Evolutionary conservation across 148 eudicot genomes (phyloP).

Genomic region (Rhododendron ovatum): DNA sequence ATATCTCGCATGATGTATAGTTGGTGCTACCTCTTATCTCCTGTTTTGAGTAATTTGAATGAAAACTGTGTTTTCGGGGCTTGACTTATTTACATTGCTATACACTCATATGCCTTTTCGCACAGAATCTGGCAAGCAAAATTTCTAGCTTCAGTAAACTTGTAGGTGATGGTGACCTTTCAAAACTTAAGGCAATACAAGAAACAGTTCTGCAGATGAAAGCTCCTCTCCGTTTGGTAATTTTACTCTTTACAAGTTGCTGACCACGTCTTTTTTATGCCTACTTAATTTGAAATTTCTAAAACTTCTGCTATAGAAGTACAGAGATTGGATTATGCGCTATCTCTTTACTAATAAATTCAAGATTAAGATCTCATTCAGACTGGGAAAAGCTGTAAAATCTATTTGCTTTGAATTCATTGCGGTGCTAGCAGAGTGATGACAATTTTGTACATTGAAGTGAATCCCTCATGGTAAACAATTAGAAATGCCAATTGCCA

Average conservation of each 20-base stretch:
- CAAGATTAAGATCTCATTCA: background rate
- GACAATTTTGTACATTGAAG: background rate
- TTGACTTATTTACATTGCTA: background rate
- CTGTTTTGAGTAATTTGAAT: constrained; percentile 1
- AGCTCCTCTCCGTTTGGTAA: constrained; percentile 15
- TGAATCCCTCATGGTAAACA: background rate
- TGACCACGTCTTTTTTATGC: background rate
- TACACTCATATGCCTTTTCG: background rate
- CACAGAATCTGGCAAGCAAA: constrained; percentile 17
- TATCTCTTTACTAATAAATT: background rate
- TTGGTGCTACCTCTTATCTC: background rate
- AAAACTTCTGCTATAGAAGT: background rate
- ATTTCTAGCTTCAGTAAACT: constrained; percentile 12
- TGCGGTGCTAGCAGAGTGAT: background rate
- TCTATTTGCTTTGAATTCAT: background rate
- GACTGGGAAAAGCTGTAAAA: background rate
- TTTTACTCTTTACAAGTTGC: background rate
- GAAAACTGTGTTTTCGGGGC: background rate
- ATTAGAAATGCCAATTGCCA: background rate
- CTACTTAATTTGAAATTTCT: background rate
- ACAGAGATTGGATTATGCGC: background rate
- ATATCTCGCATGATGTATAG: background rate
- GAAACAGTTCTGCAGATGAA: constrained; percentile 21
- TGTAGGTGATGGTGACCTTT: constrained; percentile 18
- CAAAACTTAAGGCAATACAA: constrained; percentile 18